Conservation (phyloP, 441 rosid genomes). For the Isatis lusitanica region DNA sequence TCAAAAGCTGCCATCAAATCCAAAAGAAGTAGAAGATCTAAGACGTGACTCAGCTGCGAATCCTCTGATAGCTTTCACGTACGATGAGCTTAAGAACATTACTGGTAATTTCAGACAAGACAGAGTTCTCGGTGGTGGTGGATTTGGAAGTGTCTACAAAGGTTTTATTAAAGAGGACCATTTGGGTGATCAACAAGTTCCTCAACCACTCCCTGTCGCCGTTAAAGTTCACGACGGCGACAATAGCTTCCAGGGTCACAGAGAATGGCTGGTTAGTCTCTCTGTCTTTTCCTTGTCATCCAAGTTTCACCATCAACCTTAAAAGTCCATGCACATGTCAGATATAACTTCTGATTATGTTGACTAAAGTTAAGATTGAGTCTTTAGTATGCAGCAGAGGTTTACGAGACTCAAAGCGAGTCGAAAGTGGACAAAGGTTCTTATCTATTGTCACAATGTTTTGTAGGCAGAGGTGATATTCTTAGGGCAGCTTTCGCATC, state of each 20-base stretch:
- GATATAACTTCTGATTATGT: not conserved
- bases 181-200: slow-evolving; percentile 49
- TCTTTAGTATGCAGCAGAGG: not conserved
- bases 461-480: slow-evolving; percentile 94
- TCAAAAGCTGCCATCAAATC: slow-evolving; percentile 80
- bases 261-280: slow-evolving; percentile 93
- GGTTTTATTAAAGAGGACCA: slow-evolving; percentile 65
- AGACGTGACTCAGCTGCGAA: slow-evolving; percentile 78
- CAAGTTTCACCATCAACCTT: slow-evolving; percentile 9
- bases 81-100: slow-evolving; percentile 66
- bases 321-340: not conserved
- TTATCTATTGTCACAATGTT: slow-evolving; percentile 12
- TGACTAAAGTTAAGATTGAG: not conserved
- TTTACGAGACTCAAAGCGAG: not conserved
- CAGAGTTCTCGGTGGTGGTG: slow-evolving; percentile 88
- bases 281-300: slow-evolving; percentile 6
- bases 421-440: not conserved
- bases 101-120: slow-evolving; percentile 88
- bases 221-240: slow-evolving; percentile 95
- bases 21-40: slow-evolving; percentile 90
- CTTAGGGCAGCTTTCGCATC: slow-evolving; percentile 94
- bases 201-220: slow-evolving; percentile 76
- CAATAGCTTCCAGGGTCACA: slow-evolving; percentile 87
- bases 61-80: slow-evolving; percentile 83
- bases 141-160: slow-evolving; percentile 92